Evolutionary conservation across 139 green algal genomes (phyloP), one percentile per base, ranked within the genome.

Genomic region (Choricystis sp.): DNA sequence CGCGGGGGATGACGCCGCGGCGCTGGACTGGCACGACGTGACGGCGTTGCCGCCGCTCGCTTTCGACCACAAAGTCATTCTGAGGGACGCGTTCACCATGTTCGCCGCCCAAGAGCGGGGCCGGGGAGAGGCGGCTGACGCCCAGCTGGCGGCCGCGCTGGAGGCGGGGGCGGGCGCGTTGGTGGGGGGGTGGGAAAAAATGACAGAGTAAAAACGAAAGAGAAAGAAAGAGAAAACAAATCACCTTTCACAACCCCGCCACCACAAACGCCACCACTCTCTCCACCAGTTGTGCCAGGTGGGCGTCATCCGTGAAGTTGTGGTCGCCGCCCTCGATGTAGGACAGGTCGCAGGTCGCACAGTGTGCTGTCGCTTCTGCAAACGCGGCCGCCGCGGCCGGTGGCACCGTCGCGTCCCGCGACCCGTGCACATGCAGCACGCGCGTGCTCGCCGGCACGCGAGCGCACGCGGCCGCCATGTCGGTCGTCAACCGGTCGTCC

Each of bases 21-120:
- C 74, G 20, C 67, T 67, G 2, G n/a, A 68, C 19, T 77, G 72
- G 72, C 71, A 60, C 64, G 29, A 48, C 19, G 31, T 77, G 1
- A 62, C 29, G n/a, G 24, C 62, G 22, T 48, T 71, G 22, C 72
- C 72, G 4, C n/a, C 49, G 23, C 60, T 85, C 48, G 79, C 79
- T 0, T 85, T 85, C 69, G 63, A 81, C 49, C 74, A 85, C 64
- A 77, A 78, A 24, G 30, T 66, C 4, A 71, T 85, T 1, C 31
- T 85, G 25, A 49, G 65, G 1, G 69, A 57, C 14, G 64, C 70
- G 1, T 70, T 83, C 57, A 21, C 9, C 40, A 52, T 9, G 9
- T 9, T 52, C 9, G 40, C 40, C 40, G 40, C 9, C 9, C 9
- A 9, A 16, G 40, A 52, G 16, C n/a, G 40, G 9, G 40, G 40